These are phyloP conservation scores for Tuber borchii DNA, from an alignment of 495 filamentous ascomycete species.

Conservation along the genomic window DNA sequence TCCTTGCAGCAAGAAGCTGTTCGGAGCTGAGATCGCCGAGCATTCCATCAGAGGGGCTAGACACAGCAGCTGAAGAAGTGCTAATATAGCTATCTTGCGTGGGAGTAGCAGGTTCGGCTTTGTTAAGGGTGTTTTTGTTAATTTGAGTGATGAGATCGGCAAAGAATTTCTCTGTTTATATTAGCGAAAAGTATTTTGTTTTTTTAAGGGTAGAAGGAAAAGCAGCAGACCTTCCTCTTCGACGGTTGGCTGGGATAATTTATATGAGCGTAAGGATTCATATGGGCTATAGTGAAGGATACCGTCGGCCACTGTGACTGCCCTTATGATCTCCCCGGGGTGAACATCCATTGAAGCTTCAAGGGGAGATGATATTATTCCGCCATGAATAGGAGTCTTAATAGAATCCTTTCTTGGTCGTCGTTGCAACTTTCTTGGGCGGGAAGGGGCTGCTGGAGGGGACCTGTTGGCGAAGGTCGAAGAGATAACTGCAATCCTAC, in stretches of 20 bases:
- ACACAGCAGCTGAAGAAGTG: not conserved
- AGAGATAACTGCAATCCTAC: not conserved
- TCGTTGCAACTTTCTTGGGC: not conserved
- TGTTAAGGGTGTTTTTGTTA: not conserved
- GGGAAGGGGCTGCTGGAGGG: not conserved
- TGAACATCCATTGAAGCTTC: not conserved
- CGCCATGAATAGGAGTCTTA: not conserved
- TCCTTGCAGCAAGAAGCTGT: not conserved
- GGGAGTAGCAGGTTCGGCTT: not conserved
- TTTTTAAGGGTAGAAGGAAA: too few relatives aligned
- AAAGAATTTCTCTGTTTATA: not conserved
- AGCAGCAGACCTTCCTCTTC: not conserved
- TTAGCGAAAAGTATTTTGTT: not conserved
- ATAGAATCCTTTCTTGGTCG: not conserved
- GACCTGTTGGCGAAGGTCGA: not conserved
- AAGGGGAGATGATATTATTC: not conserved
- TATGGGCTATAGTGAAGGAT: not conserved
- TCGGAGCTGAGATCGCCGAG: not conserved
- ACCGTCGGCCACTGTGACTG: not conserved
- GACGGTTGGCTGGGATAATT: not conserved
- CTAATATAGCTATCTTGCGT: not conserved
- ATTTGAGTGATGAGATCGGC: not conserved
- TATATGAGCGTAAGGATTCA: not conserved
- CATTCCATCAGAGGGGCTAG: not conserved
- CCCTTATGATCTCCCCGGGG: not conserved